A percentile compares a stretch with the other conserved stretches of the same genome.
phyloP scores from a whole-genome alignment of 768 basidiomycete species.

The Collybia sp. region DNA sequence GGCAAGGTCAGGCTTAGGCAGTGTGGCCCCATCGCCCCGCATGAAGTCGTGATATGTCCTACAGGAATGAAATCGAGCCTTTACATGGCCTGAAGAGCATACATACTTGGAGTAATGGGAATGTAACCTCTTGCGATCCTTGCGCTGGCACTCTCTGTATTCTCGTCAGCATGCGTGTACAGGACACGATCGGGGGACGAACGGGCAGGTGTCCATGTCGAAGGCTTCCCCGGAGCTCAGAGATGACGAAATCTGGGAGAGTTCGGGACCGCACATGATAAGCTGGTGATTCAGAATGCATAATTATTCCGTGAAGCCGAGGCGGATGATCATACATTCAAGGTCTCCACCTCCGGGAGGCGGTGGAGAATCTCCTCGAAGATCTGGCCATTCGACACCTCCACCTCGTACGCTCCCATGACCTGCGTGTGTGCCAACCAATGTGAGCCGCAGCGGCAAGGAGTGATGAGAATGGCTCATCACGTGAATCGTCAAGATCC shows the following conservation, averaged over 20 bases:
- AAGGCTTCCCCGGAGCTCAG: background rate
- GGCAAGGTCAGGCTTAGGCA: constrained; percentile 25
- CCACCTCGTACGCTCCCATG: background rate
- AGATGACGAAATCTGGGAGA: background rate
- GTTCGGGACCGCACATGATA: background rate
- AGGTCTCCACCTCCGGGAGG: background rate
- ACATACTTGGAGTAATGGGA: constrained; percentile 15
- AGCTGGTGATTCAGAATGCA: background rate
- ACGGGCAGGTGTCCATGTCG: constrained; percentile 22
- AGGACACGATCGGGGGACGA: constrained; percentile 1
- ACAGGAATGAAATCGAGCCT: background rate
- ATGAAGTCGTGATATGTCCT: constrained; percentile 27
- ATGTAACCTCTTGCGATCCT: constrained; percentile 16
- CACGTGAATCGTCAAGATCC: constrained; percentile 17
- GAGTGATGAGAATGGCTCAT: background rate
- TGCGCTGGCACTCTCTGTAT: constrained; percentile 15
- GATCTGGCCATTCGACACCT: background rate
- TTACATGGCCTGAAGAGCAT: background rate
- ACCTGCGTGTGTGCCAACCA: background rate
- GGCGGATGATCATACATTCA: background rate
- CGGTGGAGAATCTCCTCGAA: background rate
- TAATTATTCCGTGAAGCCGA: background rate
- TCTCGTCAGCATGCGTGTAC: background rate
- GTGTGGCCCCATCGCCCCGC: constrained; percentile 8
- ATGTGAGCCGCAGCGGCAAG: background rate